Base-by-base conservation (phyloP, 1,139 yeast genomes). In the Zygoascus hellenicus region DNA sequence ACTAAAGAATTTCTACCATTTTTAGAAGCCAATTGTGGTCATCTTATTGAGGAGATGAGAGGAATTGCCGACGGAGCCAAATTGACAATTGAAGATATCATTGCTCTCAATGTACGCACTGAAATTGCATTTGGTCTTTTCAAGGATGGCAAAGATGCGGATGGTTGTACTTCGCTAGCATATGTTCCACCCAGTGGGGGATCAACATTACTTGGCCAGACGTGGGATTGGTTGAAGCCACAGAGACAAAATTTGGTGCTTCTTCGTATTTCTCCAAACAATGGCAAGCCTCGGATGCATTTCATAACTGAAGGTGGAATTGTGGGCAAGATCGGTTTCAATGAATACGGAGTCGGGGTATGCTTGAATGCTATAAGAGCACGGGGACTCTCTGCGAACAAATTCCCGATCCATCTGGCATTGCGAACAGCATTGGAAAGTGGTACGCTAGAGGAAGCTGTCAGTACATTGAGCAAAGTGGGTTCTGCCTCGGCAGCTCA, bases 281-380 rank as follows among this genome's bases (percentile, higher is more conserved):
- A 37, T 10, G 57, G 56, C 31, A 30, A 33, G 13, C 65, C 65
- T 13, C 45, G 57, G n/a, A 58, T 63, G 45, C 51, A 58, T 13
- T 55, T 62, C 46, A 52, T 62, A 33, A 62, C 67, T 1, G 70
- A 66, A 46, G 70, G 66, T 3, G 70, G 70, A 3, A 60, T 66
- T 28, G 56, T 66, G 7, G 70, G 68, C 26, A 66, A 66, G 45
- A 60, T 64, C n/a, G 70, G 70, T 3, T 51, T 66, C 46, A 66
- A 66, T 51, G 57, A 58, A 43, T 46, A 56, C 34, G 67, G 69
- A 1, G 64, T 66, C 6, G 69, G 67, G 7, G 61, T 61, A 6
- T 55, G 62, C 43, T 47, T 66, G 47, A 66, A 66, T 41, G 70
- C 69, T 9, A 54, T 66, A 38, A 54, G 58, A 14, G 62, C 66